Base-by-base conservation (phyloP, 345 rosid species). In the Toxicodendron radicans region DNA sequence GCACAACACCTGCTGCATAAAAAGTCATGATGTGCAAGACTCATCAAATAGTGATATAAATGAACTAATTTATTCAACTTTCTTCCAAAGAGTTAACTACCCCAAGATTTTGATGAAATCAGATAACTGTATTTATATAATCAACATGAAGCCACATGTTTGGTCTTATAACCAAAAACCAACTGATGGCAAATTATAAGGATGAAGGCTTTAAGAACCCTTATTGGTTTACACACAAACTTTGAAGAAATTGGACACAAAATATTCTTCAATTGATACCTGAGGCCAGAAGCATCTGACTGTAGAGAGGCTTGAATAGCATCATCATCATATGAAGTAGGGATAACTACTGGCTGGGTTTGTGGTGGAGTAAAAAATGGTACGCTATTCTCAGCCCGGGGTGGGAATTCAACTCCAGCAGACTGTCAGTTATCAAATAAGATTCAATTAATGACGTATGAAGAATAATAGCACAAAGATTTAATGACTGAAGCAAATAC, bases 331-430 rank as follows among this genome's bases (percentile, higher is more conserved):
- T 81, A 90, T 48, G 81, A 64, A 84, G 82, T 76, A 56, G 86
- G 82, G 23, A 85, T 86, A 70, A 78, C 83, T 78, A 90, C 74
- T 10, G 98, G 90, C 72, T 91, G 97, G 60, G 97, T 88, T 81
- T 93, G 98, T 33, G 99, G 98, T 54, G 99, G 99, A 73, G 99
- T 95, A 79, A 93, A 95, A 76, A 95, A 79, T 10, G 97, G 97
- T 12, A 93, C 97, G 74, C 83, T 81, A 79, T 88, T 86, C 85
- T 90, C 98, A 58, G 73, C 89, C 66, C 91, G 89, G 23, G 98
- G 98, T 21, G 99, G 98, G 78, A 93, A 95, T 70, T 93, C 95
- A 80, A 95, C 83, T 72, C 98, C 97, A 60, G 89, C 87, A 79
- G 93, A 80, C 98, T 93, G 76, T 54, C 76, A 72, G 64, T 59